Base-by-base conservation (phyloP, 805 yeast genomes). In the Deakozyma indianensis region DNA sequence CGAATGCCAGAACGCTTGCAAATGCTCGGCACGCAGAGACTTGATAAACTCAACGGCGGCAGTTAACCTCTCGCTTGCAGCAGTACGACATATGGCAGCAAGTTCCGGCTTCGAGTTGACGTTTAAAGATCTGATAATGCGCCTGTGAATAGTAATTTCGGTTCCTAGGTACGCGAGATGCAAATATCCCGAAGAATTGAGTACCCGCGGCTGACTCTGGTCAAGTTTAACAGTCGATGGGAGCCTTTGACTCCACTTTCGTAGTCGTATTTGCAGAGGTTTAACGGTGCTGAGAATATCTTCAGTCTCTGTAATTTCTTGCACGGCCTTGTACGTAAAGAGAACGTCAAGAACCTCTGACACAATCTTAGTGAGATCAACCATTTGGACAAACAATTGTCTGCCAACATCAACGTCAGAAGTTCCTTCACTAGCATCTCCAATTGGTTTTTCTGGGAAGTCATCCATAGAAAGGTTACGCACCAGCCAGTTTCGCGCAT, bases 1-100 rank as follows among this genome's bases (percentile, higher is more conserved):
- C 1, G 87, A 75, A 62, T 84, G 92, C 96, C 96, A 88, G 60
- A 86, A 87, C 9, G 94, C 77, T 57, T 80, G 88, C 42, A 85
- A 70, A 56, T 86, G 94, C 53, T 86, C 95, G 7, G 82, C 80
- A 53, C 78, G 80, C 59, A 88, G 68, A 48, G 77, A 80, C 43
- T 80, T 66, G 7, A 84, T 78, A 60, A 85, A 83, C 45, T 83
- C 92, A 49, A 83, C 75, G 0, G 95, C 84, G 0, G 95, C 95
- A 4, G 75, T 63, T 16, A 88, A 67, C 56, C 97, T 68, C 1
- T 94, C 81, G 47, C 73, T 77, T 1, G 96, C 96, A 0, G 96
- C 95, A 23, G 80, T 69, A 40, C 95, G 71, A 58, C 96, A 86
- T 1, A 87, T 87, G 24, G 66, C 62, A 7, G 71, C 66, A 22